Conservation (phyloP, 306 rosid genomes). For the Trifolium subterraneum region DNA sequence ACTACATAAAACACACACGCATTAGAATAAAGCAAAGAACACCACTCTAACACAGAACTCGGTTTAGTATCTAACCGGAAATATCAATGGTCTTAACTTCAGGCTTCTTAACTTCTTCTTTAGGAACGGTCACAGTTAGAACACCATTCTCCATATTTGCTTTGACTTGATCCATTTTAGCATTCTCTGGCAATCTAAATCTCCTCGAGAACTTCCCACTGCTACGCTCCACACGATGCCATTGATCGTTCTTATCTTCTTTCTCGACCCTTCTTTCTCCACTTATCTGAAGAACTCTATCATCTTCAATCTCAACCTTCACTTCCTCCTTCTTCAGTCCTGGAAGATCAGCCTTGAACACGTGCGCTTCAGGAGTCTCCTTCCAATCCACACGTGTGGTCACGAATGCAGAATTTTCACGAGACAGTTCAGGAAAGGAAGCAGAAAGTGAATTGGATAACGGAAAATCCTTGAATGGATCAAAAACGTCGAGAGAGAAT, state of each 20-base stretch:
- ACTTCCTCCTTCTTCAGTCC: slow-evolving; percentile 7
- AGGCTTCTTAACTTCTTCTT: background rate
- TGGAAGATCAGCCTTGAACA: slow-evolving; percentile 5
- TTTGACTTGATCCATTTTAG: background rate
- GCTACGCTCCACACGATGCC: slow-evolving; percentile 8
- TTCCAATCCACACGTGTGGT: slow-evolving; percentile 12
- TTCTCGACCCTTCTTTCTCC: background rate
- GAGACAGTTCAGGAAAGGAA: background rate
- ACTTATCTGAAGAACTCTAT: background rate
- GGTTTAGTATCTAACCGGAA: background rate
- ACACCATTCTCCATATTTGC: background rate
- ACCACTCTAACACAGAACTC: background rate
- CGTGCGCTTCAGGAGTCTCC: slow-evolving; percentile 1
- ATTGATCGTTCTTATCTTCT: slow-evolving; percentile 4
- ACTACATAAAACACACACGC: background rate
- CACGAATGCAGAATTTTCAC: background rate
- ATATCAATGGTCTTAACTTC: background rate
- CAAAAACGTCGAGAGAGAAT: background rate
- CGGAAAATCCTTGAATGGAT: background rate
- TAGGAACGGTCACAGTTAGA: background rate
- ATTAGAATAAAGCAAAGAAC: background rate
- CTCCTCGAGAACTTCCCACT: background rate
- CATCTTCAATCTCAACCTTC: background rate
- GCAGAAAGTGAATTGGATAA: background rate
- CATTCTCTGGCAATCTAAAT: slow-evolving; percentile 7